Percentiles rank a stretch among this genome's conserved stretches.
Conservation (phyloP, 2,329 filamentous ascomycete genomes). For the Aspergillus caelatus region DNA sequence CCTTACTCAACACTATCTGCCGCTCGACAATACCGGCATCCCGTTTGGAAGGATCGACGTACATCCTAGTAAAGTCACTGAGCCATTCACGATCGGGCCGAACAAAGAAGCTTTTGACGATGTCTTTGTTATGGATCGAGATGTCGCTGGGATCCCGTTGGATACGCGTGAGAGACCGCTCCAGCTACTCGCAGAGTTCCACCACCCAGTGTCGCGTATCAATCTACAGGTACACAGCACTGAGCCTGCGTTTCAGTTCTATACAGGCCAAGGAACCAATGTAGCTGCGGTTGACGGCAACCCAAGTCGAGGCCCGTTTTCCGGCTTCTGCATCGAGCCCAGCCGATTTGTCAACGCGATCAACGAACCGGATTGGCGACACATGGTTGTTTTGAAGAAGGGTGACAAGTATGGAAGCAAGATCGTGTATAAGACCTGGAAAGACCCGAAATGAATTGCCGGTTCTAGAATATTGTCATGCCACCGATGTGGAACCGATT, state of each 20-base stretch:
- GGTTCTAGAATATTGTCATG: neutral
- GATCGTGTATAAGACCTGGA: slow-evolving; percentile 85
- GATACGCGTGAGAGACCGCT: slow-evolving; percentile 69
- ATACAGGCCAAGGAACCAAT: slow-evolving; percentile 83
- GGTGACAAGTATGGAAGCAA: slow-evolving; percentile 80
- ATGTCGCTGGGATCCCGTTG: slow-evolving; percentile 62
- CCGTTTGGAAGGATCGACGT: slow-evolving; percentile 71
- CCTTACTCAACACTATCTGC: slow-evolving; percentile 67
- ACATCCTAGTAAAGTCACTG: slow-evolving; percentile 62
- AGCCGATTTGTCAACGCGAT: slow-evolving; percentile 86
- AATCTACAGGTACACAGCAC: slow-evolving; percentile 88
- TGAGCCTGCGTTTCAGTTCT: slow-evolving; percentile 96
- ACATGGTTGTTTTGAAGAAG: slow-evolving; percentile 78
- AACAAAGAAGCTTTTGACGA: slow-evolving; percentile 79
- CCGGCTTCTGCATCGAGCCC: slow-evolving; percentile 90
- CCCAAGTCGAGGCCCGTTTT: slow-evolving; percentile 67
- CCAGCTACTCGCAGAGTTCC: slow-evolving; percentile 68
- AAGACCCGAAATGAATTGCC: slow-evolving; percentile 50
- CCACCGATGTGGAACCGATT: neutral
- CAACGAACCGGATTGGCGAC: slow-evolving; percentile 79
- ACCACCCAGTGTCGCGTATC: slow-evolving; percentile 72
- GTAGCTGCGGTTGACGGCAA: slow-evolving; percentile 65
- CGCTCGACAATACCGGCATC: slow-evolving; percentile 72
- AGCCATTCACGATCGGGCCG: slow-evolving; percentile 72
- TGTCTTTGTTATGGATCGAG: slow-evolving; percentile 78